phyloP scores from a whole-genome alignment of 202 grass and related monocot species.

The Setaria viridis region DNA sequence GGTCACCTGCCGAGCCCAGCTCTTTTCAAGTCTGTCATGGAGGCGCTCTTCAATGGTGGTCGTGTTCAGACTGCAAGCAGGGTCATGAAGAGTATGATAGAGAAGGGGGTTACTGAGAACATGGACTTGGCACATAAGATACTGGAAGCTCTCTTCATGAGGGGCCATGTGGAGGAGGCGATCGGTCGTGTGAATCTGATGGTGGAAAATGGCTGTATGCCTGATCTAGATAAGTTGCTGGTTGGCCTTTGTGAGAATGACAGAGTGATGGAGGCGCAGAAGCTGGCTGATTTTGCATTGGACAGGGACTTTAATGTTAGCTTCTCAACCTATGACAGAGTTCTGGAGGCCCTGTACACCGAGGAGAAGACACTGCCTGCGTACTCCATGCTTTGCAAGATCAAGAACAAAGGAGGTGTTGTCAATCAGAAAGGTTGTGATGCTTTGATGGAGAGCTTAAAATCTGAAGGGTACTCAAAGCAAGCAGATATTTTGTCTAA shows the following conservation, averaged over 20 bases:
- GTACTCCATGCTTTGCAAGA: constrained; percentile 94
- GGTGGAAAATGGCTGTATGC: constrained; percentile 68
- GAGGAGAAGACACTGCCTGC: constrained; percentile 80
- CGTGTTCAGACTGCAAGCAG: constrained; percentile 85
- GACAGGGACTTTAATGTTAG: constrained; percentile 78
- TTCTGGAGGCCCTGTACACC: constrained; percentile 77
- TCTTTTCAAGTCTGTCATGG: constrained; percentile 87
- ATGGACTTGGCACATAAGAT: constrained; percentile 79
- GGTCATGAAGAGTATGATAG: constrained; percentile 94
- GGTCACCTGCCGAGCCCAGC: constrained; percentile 74
- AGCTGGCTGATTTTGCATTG: constrained; percentile 75
- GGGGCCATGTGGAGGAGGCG: constrained; percentile 92
- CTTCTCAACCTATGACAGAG: constrained; percentile 79
- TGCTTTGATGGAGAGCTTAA: constrained; percentile 71
- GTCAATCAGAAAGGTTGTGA: constrained; percentile 81
- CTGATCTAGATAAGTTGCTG: constrained; percentile 75
- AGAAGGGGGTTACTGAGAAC: constrained; percentile 92
- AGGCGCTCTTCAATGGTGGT: constrained; percentile 63
- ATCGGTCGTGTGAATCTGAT: constrained; percentile 85
- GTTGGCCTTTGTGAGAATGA: constrained; percentile 66
- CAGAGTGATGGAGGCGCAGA: constrained; percentile 82
- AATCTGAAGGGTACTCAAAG: constrained; percentile 86
- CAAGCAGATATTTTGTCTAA: constrained; percentile 93
- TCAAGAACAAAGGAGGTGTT: constrained; percentile 85
- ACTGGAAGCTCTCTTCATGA: constrained; percentile 75